These are phyloP conservation scores for Ottelia alismoides DNA, from an alignment of 106 monocot genomes.

Conservation along the genomic window DNA sequence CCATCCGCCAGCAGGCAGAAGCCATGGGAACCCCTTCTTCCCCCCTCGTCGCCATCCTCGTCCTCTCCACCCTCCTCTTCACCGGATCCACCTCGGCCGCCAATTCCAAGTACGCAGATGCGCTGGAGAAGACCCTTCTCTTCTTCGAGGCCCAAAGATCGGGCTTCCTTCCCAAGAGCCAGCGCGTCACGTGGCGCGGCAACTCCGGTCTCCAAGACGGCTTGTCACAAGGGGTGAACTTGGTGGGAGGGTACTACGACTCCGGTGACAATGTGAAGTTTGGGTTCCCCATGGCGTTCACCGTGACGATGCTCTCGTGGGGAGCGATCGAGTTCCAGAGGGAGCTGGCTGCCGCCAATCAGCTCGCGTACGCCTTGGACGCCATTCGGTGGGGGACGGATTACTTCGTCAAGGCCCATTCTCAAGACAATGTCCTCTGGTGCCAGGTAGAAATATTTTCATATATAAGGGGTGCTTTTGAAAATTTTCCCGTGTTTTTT, in stretches of 20 bases:
- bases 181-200: conserved; percentile 67
- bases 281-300: conserved; percentile 76
- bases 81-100: neutral
- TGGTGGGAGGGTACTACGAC: conserved; percentile 95
- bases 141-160: conserved; percentile 99
- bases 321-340: conserved; percentile 65
- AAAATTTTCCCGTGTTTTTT: too few species aligned
- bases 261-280: conserved; percentile 95
- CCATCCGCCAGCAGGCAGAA: too few species aligned
- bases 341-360: conserved; percentile 41
- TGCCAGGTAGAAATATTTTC: too few species aligned
- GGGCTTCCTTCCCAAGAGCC: conserved; percentile 61
- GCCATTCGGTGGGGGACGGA: conserved; percentile 93
- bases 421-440: conserved; percentile 64
- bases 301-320: conserved; percentile 77
- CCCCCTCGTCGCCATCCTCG: neutral
- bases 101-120: conserved; percentile 44
- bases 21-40: too few species aligned
- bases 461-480: too few species aligned
- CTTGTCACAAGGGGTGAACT: conserved; percentile 51
- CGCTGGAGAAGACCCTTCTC: conserved; percentile 61
- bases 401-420: conserved; percentile 81
- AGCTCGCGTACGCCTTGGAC: conserved; percentile 40
- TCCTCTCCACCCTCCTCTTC: neutral
- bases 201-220: conserved; percentile 84